Conservation (phyloP, 768 basidiomycete genomes). For the Pholiota molesta region DNA sequence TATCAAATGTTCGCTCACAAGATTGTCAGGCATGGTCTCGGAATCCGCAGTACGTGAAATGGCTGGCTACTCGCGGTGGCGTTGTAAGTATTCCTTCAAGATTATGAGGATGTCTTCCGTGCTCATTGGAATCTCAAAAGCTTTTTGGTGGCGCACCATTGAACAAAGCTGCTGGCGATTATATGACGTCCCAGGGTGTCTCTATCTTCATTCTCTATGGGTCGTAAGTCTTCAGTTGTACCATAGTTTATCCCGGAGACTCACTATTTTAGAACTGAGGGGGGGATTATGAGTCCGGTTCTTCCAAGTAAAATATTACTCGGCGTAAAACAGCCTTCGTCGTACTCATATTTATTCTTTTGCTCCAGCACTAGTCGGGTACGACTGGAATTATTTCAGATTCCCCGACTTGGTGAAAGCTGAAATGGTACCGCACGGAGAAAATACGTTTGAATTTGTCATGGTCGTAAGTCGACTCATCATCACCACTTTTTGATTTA, state of each 20-base stretch:
- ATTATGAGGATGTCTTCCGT: background rate
- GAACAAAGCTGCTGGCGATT: conserved; percentile 9
- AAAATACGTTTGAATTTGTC: conserved; percentile 10
- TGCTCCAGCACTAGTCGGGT: background rate
- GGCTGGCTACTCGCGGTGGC: conserved; percentile 9
- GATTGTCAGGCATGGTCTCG: conserved; percentile 7
- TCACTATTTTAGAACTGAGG: conserved; percentile 6
- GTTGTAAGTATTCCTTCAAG: background rate
- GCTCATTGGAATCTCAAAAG: background rate
- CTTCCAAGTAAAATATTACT: background rate
- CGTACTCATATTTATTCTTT: background rate
- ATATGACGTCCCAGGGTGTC: conserved; percentile 12
- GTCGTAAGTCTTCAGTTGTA: background rate
- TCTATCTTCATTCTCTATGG: conserved; percentile 11
- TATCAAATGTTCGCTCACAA: background rate
- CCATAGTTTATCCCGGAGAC: no score
- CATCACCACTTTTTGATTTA: background rate
- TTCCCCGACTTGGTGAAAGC: conserved; percentile 4
- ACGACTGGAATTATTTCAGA: conserved; percentile 15
- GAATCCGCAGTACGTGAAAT: conserved; percentile 7
- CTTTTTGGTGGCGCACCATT: conserved; percentile 14
- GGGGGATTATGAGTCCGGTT: conserved; percentile 9
- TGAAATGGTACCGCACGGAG: conserved; percentile 5
- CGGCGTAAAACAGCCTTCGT: no score
- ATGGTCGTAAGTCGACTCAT: background rate